Base-by-base conservation (phyloP, 192 early-diverging fungal species). In the Bifiguratus adelaidae region DNA sequence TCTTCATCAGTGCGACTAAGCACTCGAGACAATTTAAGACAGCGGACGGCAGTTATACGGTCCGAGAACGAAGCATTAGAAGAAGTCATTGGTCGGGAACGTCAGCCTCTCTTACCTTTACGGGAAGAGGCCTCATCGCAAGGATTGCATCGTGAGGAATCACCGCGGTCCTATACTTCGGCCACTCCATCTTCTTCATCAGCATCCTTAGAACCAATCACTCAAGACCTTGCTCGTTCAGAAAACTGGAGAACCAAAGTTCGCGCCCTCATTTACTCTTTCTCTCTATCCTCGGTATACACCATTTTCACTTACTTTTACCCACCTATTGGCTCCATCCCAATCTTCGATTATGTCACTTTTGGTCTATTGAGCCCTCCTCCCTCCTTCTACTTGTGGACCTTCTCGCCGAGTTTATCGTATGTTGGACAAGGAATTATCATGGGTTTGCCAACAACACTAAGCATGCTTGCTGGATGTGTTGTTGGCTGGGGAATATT, bases 341-440 rank as follows among this genome's bases (percentile, higher is more conserved):
- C 81, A 0, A 53, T 86, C 12, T 74, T 74, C 44, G 64, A 74
- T 30, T 74, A 68, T 67, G 32, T 74, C 0, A 47, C 58, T 0
- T 72, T 78, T 41, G 67, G 64, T 32, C 54, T 52, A 18, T 58
- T 70, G 3, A 60, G 72, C 18, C 75, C 77, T 22, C 47, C 52
- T 8, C 63, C 59, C 1, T n/a, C n/a, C n/a, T n/a, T n/a, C n/a
- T 86, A 81, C 81, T 67, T 73, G 37, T 86, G 83, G 83, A 78
- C 69, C 41, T 72, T 83, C 44, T 74, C 73, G 18, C 83, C 83
- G 0, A 82, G 80, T 20, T 62, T 83, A 18, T 83, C 81, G 47
- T 87, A 87, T 53, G 65, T 82, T 26, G 85, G 85, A 4, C 85
- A 87, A 56, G 85, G 85, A 0, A 74, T 85, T 32, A 87, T 87